Percentiles rank a stretch among this genome's conserved stretches.
Evolutionary conservation across 805 yeast genomes (phyloP).

Genomic region (Maudiozyma saulgeensis): DNA sequence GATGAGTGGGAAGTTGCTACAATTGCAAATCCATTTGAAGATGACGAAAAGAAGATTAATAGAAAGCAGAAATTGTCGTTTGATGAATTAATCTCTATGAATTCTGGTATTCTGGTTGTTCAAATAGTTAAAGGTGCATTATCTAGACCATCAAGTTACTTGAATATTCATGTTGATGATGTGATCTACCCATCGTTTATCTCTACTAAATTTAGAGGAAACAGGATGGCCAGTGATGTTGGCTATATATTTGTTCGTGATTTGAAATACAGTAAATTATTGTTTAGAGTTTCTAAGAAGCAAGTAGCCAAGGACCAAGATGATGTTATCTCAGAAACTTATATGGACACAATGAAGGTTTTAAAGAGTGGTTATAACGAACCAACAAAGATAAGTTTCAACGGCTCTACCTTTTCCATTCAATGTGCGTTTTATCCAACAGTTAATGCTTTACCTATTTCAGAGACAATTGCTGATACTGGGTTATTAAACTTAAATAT

Average conservation of each 20-base stretch:
- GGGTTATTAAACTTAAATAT: slow-evolving; percentile 52
- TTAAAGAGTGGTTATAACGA: slow-evolving; percentile 39
- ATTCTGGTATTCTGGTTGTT: slow-evolving; percentile 55
- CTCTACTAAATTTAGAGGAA: slow-evolving; percentile 40
- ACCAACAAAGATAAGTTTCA: slow-evolving; percentile 39
- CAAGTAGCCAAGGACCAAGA: slow-evolving; percentile 37
- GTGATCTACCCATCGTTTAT: slow-evolving; percentile 47
- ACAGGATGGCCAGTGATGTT: slow-evolving; percentile 36
- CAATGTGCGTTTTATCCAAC: slow-evolving; percentile 57
- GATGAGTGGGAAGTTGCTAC: slow-evolving; percentile 56
- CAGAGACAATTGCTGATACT: slow-evolving; percentile 59
- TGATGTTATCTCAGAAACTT: slow-evolving; percentile 44
- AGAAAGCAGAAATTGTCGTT: slow-evolving; percentile 40
- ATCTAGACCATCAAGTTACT: slow-evolving; percentile 37
- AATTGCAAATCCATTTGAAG: slow-evolving; percentile 35
- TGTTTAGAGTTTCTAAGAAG: slow-evolving; percentile 49
- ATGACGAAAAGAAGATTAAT: slow-evolving; percentile 20
- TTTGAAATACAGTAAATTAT: slow-evolving; percentile 47
- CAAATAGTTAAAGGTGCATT: slow-evolving; percentile 44
- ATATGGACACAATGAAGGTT: slow-evolving; percentile 44
- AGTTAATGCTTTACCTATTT: slow-evolving; percentile 40
- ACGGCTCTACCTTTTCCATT: slow-evolving; percentile 34
- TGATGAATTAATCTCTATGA: slow-evolving; percentile 39
- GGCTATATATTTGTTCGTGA: slow-evolving; percentile 64
- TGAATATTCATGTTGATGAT: slow-evolving; percentile 61